Conservation (phyloP, 352 stramenopile species). For the Globisporangium splendens region DNA sequence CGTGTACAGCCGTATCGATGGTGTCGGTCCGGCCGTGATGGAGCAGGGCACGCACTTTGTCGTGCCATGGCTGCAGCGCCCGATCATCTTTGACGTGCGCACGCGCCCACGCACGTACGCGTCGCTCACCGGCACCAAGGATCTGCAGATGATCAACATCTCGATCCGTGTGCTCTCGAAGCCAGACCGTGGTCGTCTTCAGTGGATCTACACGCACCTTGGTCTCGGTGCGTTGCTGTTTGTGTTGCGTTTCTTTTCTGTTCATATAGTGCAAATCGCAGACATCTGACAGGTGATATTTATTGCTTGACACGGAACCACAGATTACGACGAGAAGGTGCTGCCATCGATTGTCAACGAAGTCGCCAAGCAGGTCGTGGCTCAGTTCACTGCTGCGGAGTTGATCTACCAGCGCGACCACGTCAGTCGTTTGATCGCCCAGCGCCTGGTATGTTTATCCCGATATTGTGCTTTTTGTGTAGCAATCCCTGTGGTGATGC, state of each 20-base stretch:
- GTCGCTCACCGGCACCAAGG: slow-evolving; percentile 92
- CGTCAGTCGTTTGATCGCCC: slow-evolving; percentile 93
- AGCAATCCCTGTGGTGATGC: background rate
- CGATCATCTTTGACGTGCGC: slow-evolving; percentile 94
- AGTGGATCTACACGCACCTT: slow-evolving; percentile 96
- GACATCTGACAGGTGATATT: background rate
- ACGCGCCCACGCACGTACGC: slow-evolving; percentile 92
- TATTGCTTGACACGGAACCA: background rate
- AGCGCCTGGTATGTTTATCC: slow-evolving; percentile 72
- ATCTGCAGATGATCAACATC: slow-evolving; percentile 99
- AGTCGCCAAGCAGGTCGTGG: slow-evolving; percentile 98
- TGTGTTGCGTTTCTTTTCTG: background rate
- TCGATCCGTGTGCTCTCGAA: slow-evolving; percentile 98
- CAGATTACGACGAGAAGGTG: slow-evolving; percentile 98
- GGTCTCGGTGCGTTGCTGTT: slow-evolving; percentile 67
- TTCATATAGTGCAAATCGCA: background rate
- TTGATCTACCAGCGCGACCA: slow-evolving; percentile 99
- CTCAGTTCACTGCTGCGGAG: slow-evolving; percentile 98
- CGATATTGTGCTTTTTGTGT: background rate
- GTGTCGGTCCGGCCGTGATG: slow-evolving; percentile 72
- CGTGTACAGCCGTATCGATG: slow-evolving; percentile 88
- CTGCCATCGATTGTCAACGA: slow-evolving; percentile 99
- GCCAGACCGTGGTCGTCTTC: slow-evolving; percentile 90
- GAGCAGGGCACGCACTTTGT: slow-evolving; percentile 96
- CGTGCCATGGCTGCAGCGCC: slow-evolving; percentile 97